A percentile compares a stretch with the other conserved stretches of the same genome.
phyloP scores from a whole-genome alignment of 148 eudicot genomes.

The Rhododendron mucronatum region DNA sequence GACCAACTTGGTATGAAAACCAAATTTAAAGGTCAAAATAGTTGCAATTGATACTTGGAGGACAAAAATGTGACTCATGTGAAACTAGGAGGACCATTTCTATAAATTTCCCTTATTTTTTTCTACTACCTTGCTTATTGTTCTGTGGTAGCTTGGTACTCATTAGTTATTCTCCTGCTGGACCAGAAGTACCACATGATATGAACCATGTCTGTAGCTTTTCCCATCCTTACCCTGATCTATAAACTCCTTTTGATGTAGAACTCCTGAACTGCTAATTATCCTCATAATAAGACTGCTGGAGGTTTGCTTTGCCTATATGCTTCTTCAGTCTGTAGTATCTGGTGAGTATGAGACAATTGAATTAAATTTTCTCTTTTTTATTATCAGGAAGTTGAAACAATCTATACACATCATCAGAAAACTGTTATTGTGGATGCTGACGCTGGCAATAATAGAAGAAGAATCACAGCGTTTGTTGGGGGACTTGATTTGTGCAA shows the following conservation, averaged over 20 bases:
- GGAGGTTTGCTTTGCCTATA: not conserved
- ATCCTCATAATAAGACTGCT: not conserved
- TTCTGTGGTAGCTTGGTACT: not conserved
- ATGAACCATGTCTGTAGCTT: not conserved
- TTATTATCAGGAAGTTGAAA: slow-evolving; percentile 71
- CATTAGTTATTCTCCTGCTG: not conserved
- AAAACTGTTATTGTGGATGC: slow-evolving; percentile 86
- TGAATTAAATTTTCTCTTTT: slow-evolving; percentile 7
- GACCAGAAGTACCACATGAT: not conserved
- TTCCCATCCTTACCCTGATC: not conserved
- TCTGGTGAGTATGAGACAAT: not conserved
- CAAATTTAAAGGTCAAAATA: too few relatives aligned
- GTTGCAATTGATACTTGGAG: too few relatives aligned
- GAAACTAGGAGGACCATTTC: too few relatives aligned
- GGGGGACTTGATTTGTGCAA: slow-evolving; percentile 96
- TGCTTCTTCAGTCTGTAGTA: not conserved
- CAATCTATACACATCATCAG: slow-evolving; percentile 95
- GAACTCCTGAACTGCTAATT: not conserved
- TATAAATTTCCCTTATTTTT: too few relatives aligned
- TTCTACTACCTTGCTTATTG: not conserved
- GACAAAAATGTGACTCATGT: too few relatives aligned
- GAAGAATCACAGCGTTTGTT: slow-evolving; percentile 76
- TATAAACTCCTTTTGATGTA: not conserved
- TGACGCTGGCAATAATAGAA: slow-evolving; percentile 69
- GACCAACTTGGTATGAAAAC: too few relatives aligned